Base-by-base conservation (phyloP, 805 yeast genomes). In the Myxozyma sirexii region DNA sequence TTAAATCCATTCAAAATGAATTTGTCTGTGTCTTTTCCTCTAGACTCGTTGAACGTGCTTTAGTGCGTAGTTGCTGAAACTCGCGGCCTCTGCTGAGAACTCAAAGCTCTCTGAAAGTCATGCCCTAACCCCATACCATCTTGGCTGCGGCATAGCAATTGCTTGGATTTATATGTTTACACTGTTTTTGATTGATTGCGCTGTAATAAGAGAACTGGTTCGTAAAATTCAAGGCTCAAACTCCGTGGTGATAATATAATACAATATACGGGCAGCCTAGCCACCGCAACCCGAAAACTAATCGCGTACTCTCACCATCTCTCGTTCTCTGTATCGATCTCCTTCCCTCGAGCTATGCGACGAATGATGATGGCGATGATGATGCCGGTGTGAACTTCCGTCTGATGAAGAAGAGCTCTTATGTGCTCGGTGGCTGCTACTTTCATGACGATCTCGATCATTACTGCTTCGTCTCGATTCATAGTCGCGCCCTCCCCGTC, bases 1-100 rank as follows among this genome's bases (percentile, higher is more conserved):
- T 39, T 33, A 59, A 24, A 45, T 59, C 63, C 63, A 59, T 59
- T 35, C 51, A 17, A 31, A n/a, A 8, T 31, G 8, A 26, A 15
- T 35, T 17, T 12, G 24, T 17, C 37, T 6, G 37, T 2, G 21
- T 45, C 49, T 26, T 29, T 29, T 29, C 10, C 10, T 29, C 10
- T 31, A 10, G 10, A 26, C 29, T 46, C 26, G n/a, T 46, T 6
- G 46, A 8, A 4, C n/a, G n/a, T n/a, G n/a, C n/a, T n/a, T n/a
- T n/a, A n/a, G n/a, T n/a, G n/a, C n/a, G n/a, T n/a, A n/a, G n/a
- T n/a, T n/a, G n/a, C n/a, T n/a, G n/a, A n/a, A n/a, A n/a, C n/a
- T n/a, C n/a, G n/a, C n/a, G n/a, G n/a, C n/a, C n/a, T 33, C 37
- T 3, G 43, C 8, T 39, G 43, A 39, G 13, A 2, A 6, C 24